phyloP scores from a whole-genome alignment of 768 basidiomycete genomes.

The Mycena galericulata region DNA sequence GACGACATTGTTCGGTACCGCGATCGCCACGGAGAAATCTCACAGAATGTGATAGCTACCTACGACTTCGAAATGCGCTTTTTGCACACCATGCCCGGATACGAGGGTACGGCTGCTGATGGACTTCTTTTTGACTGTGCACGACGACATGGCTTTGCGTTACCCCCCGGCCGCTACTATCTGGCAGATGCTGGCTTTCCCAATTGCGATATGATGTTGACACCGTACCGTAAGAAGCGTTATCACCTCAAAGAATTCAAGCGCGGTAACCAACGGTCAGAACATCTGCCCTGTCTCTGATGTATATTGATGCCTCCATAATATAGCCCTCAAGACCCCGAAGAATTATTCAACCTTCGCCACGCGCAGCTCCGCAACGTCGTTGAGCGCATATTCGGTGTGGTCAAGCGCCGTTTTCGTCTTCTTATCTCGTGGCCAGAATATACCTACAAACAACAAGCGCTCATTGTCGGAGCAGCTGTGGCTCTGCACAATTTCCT shows the following conservation, averaged over 20 bases:
- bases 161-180: constrained; percentile 38
- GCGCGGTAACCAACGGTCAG: constrained; percentile 11
- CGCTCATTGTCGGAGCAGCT: constrained; percentile 33
- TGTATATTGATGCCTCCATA: neutral
- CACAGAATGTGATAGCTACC: constrained; percentile 48
- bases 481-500: constrained; percentile 41
- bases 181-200: constrained; percentile 41
- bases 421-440: constrained; percentile 26
- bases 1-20: constrained; percentile 25
- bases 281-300: neutral
- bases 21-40: constrained; percentile 39
- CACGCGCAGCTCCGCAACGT: constrained; percentile 26
- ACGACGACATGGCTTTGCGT: constrained; percentile 22
- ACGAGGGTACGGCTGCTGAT: constrained; percentile 51
- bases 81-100: constrained; percentile 46
- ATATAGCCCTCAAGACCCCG: neutral
- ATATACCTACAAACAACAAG: constrained; percentile 32
- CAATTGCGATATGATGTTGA: constrained; percentile 36
- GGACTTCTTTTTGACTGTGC: constrained; percentile 42
- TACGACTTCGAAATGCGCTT: constrained; percentile 46
- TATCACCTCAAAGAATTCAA: constrained; percentile 43
- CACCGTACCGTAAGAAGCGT: constrained; percentile 36
- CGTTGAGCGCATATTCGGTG: constrained; percentile 20
- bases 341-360: constrained; percentile 25
- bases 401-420: constrained; percentile 16